Conservation (phyloP, 805 yeast species). For the Cyberlindnera amylophila region DNA sequence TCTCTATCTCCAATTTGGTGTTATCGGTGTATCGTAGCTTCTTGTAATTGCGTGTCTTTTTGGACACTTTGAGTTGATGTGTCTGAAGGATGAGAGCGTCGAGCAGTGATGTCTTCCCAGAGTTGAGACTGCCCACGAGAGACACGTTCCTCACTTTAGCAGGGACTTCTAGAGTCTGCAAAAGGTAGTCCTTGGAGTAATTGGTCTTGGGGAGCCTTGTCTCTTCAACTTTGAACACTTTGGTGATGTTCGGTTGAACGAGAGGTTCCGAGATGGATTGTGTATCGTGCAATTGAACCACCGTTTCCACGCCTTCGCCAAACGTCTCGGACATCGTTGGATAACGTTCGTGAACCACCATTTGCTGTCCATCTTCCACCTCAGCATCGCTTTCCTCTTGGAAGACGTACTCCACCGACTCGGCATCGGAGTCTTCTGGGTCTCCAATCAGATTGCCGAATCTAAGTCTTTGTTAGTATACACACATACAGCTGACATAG, state of each 20-base stretch:
- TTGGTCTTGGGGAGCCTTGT: constrained; percentile 51
- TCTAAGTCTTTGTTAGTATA: constrained; percentile 15
- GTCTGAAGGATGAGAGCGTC: constrained; percentile 68
- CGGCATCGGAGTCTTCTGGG: constrained; percentile 44
- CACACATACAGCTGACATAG: too few species aligned
- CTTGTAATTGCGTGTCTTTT: constrained; percentile 47
- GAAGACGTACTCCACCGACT: constrained; percentile 25
- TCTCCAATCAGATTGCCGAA: constrained; percentile 68
- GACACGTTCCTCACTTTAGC: constrained; percentile 71
- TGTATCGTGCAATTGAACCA: constrained; percentile 50
- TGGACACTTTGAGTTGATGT: constrained; percentile 50
- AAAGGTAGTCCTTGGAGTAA: constrained; percentile 63
- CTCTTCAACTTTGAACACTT: constrained; percentile 47
- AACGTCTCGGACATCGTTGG: constrained; percentile 44
- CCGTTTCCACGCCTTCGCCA: constrained; percentile 63
- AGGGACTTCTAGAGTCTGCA: constrained; percentile 47
- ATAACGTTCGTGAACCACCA: constrained; percentile 39
- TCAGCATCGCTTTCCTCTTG: constrained; percentile 28
- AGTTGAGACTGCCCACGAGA: constrained; percentile 72
- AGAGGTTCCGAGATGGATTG: constrained; percentile 61
- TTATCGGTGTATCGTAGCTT: constrained; percentile 76
- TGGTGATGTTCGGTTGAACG: constrained; percentile 46
- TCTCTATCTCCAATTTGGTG: constrained; percentile 59
- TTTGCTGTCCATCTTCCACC: constrained; percentile 8
- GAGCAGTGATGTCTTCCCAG: constrained; percentile 80